phyloP scores from a whole-genome alignment of 805 yeast genomes.

The Alloascoidea africana region DNA sequence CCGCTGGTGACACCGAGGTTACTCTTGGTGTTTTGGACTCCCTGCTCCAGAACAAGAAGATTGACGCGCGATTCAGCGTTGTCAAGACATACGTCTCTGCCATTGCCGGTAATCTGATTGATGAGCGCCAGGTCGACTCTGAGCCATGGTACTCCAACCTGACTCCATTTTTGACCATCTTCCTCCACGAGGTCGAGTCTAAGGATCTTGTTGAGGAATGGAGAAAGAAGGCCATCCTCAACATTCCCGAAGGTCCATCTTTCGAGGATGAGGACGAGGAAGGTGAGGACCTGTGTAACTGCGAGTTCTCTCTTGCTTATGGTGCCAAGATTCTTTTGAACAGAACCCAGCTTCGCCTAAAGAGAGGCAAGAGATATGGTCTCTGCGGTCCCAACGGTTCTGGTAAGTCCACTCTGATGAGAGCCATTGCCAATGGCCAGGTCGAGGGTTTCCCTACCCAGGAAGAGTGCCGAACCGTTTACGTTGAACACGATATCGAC shows the following conservation, averaged over 20 bases:
- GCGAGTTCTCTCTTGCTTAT: constrained; percentile 99
- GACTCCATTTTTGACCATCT: constrained; percentile 89
- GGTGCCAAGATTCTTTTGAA: constrained; percentile 99
- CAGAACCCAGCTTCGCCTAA: constrained; percentile 97
- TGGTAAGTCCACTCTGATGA: constrained; percentile 97
- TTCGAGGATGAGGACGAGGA: constrained; percentile 88
- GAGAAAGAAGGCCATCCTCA: constrained; percentile 93
- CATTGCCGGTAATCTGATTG: constrained; percentile 97
- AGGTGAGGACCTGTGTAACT: constrained; percentile 99
- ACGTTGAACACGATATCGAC: constrained; percentile 99
- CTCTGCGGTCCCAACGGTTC: constrained; percentile 99
- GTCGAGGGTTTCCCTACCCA: constrained; percentile 99
- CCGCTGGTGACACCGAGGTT: constrained; percentile 93
- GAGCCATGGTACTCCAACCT: constrained; percentile 79
- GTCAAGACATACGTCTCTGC: constrained; percentile 81
- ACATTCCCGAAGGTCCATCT: constrained; percentile 92
- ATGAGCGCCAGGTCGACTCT: constrained; percentile 92
- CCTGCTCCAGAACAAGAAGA: constrained; percentile 51
- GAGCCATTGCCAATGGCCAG: constrained; percentile 95
- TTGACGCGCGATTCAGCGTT: constrained; percentile 60
- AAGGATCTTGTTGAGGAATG: constrained; percentile 82
- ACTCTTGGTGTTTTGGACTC: constrained; percentile 70
- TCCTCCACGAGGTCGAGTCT: constrained; percentile 87
- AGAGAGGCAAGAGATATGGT: constrained; percentile 99
- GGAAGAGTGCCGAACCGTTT: constrained; percentile 97